Percentiles rank a stretch among this genome's conserved stretches.
Conservation (phyloP, 805 yeast genomes). For the Dipodascopsis uninucleata region DNA sequence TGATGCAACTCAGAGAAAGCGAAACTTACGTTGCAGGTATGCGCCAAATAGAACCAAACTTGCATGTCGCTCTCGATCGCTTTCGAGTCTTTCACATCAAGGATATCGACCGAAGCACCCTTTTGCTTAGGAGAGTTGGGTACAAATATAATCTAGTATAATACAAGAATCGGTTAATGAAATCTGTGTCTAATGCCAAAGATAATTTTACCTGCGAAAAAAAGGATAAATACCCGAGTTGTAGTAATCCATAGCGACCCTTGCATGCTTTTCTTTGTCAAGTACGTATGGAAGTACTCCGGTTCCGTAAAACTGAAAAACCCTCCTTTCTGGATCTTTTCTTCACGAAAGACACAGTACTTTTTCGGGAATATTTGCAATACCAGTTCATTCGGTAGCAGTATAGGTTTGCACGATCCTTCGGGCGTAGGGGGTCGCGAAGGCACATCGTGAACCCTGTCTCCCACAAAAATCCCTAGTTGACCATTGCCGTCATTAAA, state of each 20-base stretch:
- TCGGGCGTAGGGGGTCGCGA: slow-evolving; percentile 29
- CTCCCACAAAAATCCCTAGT: too few species aligned
- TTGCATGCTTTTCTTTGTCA: slow-evolving; percentile 17
- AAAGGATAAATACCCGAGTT: slow-evolving; percentile 12
- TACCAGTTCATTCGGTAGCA: slow-evolving; percentile 34
- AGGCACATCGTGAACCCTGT: slow-evolving; percentile 11
- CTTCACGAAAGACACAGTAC: slow-evolving; percentile 15
- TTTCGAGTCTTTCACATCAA: slow-evolving; percentile 19
- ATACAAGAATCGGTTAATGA: too few species aligned
- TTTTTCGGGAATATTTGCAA: slow-evolving; percentile 31
- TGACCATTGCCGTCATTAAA: too few species aligned
- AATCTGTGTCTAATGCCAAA: too few species aligned
- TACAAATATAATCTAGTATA: slow-evolving; percentile 18
- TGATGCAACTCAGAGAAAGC: not conserved
- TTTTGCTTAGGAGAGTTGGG: slow-evolving; percentile 11
- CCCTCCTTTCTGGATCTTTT: slow-evolving; percentile 1
- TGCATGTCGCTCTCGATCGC: slow-evolving; percentile 20
- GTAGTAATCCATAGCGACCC: slow-evolving; percentile 26
- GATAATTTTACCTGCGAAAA: too few species aligned
- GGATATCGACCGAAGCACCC: slow-evolving; percentile 20
- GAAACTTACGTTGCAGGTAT: slow-evolving; percentile 4
- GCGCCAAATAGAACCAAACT: slow-evolving; percentile 24
- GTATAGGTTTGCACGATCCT: slow-evolving; percentile 32
- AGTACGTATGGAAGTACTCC: slow-evolving; percentile 21
- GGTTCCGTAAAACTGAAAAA: slow-evolving; percentile 16